These are phyloP conservation scores for Pulveroboletus sp. DNA, from an alignment of 768 basidiomycete genomes.

Conservation along the genomic window DNA sequence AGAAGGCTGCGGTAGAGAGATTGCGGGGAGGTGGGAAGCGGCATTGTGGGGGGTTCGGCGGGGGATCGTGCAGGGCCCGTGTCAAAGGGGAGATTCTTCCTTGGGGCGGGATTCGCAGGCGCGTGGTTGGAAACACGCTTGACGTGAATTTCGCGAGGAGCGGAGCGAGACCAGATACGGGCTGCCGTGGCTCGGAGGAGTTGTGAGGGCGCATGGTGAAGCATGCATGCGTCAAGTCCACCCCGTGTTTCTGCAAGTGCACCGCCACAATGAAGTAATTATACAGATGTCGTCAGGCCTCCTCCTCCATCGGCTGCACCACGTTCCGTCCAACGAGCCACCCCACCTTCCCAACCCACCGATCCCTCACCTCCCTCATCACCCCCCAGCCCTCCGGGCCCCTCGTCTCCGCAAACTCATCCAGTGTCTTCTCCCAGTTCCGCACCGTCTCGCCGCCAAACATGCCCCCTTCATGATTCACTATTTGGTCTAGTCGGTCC, in stretches of 20 bases:
- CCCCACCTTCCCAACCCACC: conserved; percentile 71
- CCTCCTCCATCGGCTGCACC: conserved; percentile 31
- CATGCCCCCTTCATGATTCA: conserved; percentile 75
- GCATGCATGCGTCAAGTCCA: conserved; percentile 43
- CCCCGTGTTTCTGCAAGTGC: too few species aligned
- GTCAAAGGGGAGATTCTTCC: not conserved
- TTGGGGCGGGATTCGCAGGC: not conserved
- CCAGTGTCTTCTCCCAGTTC: conserved; percentile 66
- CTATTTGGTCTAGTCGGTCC: conserved; percentile 59
- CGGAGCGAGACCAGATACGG: conserved; percentile 43
- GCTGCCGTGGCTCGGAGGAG: conserved; percentile 48
- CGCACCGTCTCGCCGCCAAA: conserved; percentile 68
- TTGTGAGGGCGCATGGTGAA: conserved; percentile 35
- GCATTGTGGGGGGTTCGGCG: conserved; percentile 15
- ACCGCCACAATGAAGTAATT: conserved; percentile 6
- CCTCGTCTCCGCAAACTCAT: conserved; percentile 58
- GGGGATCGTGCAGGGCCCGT: too few species aligned
- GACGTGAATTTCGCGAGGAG: not conserved
- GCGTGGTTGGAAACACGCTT: not conserved
- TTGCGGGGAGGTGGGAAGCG: conserved; percentile 28
- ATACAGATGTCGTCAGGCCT: conserved; percentile 13
- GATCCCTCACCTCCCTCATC: conserved; percentile 50
- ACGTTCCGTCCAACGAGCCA: conserved; percentile 62
- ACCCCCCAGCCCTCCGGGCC: conserved; percentile 37
- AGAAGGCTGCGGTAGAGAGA: conserved; percentile 35